These are phyloP conservation scores for Brachypodium distachyon DNA, from an alignment of 202 grass and related monocot genomes.

Conservation along the genomic window DNA sequence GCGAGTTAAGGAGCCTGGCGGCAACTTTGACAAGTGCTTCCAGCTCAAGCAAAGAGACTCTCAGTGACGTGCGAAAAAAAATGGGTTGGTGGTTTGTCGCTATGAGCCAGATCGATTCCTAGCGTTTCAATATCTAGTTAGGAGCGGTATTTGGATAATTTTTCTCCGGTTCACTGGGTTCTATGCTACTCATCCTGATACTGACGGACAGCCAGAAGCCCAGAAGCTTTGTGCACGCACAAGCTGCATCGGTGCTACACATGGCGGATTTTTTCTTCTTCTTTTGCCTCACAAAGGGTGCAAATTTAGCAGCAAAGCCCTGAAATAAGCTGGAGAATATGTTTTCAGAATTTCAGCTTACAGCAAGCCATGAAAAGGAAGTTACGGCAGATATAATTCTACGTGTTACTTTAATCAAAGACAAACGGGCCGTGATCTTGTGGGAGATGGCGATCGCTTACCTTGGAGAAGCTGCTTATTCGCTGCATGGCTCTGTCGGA, in stretches of 20 bases:
- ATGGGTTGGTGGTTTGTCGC: conserved; percentile 22
- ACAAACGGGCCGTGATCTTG: background rate
- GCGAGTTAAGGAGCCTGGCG: background rate
- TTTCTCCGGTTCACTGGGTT: no score
- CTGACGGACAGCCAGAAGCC: no score
- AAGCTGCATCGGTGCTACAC: no score
- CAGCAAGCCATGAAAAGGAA: background rate
- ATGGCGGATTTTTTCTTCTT: no score
- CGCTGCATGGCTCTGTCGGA: background rate
- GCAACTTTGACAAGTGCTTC: background rate
- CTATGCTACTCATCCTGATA: no score
- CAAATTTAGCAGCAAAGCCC: background rate
- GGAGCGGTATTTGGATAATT: no score
- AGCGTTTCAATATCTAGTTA: background rate
- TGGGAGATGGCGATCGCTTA: background rate
- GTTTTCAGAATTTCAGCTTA: background rate
- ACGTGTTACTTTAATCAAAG: background rate
- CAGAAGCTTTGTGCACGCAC: no score
- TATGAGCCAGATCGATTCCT: background rate
- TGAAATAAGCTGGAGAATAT: background rate
- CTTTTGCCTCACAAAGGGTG: no score
- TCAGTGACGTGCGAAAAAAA: background rate
- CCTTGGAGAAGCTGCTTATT: background rate
- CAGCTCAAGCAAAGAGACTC: conserved; percentile 25
- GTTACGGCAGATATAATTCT: background rate